Base-by-base conservation (phyloP, 306 rosid species). In the Gleditsia sinensis region DNA sequence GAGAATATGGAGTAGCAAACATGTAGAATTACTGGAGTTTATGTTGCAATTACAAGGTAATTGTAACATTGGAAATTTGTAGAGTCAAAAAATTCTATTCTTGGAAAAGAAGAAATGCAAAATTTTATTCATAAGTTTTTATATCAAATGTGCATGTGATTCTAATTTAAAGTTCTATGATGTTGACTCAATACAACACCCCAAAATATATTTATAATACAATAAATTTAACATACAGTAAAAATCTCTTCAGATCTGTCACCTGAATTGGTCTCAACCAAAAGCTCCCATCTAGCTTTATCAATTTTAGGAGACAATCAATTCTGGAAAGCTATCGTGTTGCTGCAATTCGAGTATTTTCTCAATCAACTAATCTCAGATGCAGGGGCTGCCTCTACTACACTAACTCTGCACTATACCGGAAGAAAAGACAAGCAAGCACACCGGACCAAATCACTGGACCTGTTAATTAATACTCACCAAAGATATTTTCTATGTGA, bases 181-280 rank as follows among this genome's bases (percentile, higher is more conserved):
- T 70, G 59, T 30, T 57, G 67, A 88, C 68, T 66, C 55, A 45
- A 83, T 71, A 55, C 36, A 83, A 74, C 54, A 67, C 24, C 72
- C 59, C 45, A 36, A 74, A 72, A 81, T 55, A 72, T 24, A 67
- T 28, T 58, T 66, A 80, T 65, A 24, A 24, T 50, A 81, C 75
- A 65, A 75, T 64, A 54, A 58, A 56, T 19, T 32, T 67, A 65
- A 76, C 77, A 67, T 67, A 77, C 78, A 79, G 60, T 84, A 83
- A 75, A 64, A 80, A 5, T 77, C 77, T 81, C 72, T 40, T 79
- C 61, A 43, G 65, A 76, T 69, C 56, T 37, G 23, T 85, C 81
- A 85, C 89, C 85, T 71, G 76, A 71, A 80, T 75, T 85, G 23
- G 33, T 57, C 57, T 80, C 76, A 56, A 77, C 80, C 74, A 23